A percentile compares a stretch with the other conserved stretches of the same genome.
Conservation (phyloP, 176 grass and related monocot genomes). For the Zizania latifolia region DNA sequence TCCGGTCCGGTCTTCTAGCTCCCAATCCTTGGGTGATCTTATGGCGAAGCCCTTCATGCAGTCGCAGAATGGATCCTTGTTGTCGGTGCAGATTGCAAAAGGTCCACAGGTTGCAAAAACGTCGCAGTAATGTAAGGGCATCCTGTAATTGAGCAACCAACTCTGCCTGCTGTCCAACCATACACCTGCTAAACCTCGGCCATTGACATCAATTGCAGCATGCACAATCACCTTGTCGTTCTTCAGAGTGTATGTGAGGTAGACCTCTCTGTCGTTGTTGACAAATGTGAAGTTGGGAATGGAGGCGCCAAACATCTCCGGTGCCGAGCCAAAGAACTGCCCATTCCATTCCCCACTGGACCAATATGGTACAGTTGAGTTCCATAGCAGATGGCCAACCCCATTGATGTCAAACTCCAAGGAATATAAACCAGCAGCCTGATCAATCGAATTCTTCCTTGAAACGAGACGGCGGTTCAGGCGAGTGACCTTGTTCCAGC, state of each 20-base stretch:
- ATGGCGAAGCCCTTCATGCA: slow-evolving; percentile 42
- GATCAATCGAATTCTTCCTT: slow-evolving; percentile 25
- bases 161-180: slow-evolving; percentile 14
- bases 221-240: background rate
- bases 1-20: slow-evolving; percentile 17
- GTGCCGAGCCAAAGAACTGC: slow-evolving; percentile 2
- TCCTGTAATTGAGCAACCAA: slow-evolving; percentile 17
- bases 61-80: slow-evolving; percentile 8
- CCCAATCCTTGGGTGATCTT: slow-evolving; percentile 14
- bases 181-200: background rate
- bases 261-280: slow-evolving; percentile 1
- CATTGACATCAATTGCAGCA: slow-evolving; percentile 15
- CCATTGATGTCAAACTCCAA: slow-evolving; percentile 9
- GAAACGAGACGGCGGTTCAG: slow-evolving; percentile 14
- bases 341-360: slow-evolving; percentile 35
- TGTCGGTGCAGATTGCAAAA: slow-evolving; percentile 35
- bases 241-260: slow-evolving; percentile 23
- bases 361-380: background rate
- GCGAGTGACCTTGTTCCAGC: slow-evolving; percentile 4
- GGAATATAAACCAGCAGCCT: slow-evolving; percentile 6
- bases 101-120: slow-evolving; percentile 37
- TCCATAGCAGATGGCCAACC: background rate
- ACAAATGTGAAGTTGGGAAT: slow-evolving; percentile 1
- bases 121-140: slow-evolving; percentile 30
- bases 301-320: background rate